Percentiles rank a stretch among this genome's conserved stretches.
phyloP scores from a whole-genome alignment of 768 basidiomycete species.

The Serendipita indica region DNA sequence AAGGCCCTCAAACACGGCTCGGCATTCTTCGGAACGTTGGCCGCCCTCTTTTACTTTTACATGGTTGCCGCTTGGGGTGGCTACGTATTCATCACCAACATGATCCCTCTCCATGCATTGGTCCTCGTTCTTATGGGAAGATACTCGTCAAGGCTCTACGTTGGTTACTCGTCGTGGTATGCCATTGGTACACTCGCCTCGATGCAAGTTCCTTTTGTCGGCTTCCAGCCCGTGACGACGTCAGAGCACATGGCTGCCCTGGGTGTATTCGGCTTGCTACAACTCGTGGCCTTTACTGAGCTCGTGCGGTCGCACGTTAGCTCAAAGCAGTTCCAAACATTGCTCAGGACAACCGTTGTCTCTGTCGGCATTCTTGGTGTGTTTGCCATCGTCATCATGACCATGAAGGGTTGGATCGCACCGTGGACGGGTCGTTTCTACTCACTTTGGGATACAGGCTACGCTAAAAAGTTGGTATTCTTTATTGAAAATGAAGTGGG shows the following conservation, averaged over 20 bases:
- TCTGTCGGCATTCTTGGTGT: slow-evolving; percentile 57
- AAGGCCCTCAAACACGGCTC: slow-evolving; percentile 89
- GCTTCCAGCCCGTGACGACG: slow-evolving; percentile 94
- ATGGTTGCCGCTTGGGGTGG: slow-evolving; percentile 99
- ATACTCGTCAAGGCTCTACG: slow-evolving; percentile 81
- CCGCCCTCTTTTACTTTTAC: slow-evolving; percentile 97
- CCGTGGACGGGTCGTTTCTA: slow-evolving; percentile 99
- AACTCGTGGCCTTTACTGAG: slow-evolving; percentile 87
- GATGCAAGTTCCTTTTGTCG: slow-evolving; percentile 99
- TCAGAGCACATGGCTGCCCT: slow-evolving; percentile 99
- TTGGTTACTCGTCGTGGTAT: slow-evolving; percentile 95
- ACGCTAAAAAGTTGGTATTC: slow-evolving; percentile 75
- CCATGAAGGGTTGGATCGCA: slow-evolving; percentile 88
- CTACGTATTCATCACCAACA: slow-evolving; percentile 99
- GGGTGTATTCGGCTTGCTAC: slow-evolving; percentile 91
- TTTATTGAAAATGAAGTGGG: slow-evolving; percentile 11
- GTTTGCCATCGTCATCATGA: slow-evolving; percentile 59
- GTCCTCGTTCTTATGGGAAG: slow-evolving; percentile 93
- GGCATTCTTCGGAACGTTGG: slow-evolving; percentile 75
- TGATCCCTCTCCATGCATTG: slow-evolving; percentile 96
- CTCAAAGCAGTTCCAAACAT: slow-evolving; percentile 78
- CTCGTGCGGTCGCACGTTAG: slow-evolving; percentile 80
- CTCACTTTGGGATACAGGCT: slow-evolving; percentile 97
- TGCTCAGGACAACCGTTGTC: slow-evolving; percentile 58
- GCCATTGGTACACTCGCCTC: slow-evolving; percentile 91